Base-by-base conservation (phyloP, 352 stramenopile genomes). In the Phytophthora litchii region DNA sequence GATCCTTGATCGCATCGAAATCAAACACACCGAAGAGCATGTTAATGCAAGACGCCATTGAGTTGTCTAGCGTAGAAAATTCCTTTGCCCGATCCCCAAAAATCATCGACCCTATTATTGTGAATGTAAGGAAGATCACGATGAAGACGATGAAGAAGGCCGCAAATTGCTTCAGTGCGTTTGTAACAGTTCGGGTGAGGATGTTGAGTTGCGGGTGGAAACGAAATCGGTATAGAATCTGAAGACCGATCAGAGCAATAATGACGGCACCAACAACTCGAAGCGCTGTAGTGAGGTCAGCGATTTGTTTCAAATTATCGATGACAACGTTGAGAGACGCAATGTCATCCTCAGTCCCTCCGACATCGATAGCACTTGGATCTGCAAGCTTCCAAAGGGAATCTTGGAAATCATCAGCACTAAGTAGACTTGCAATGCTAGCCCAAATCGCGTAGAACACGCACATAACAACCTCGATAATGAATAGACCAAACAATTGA, bases 1-100 rank as follows among this genome's bases (percentile, higher is more conserved):
- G 53, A 21, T 48, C 17, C 42, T 75, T 65, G 44, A 88, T 84
- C 11, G 64, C 58, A 0, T 60, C 41, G 50, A 80, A 86, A 64
- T 88, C 72, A 27, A 88, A 90, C 20, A 69, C 68, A 0, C 76
- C 78, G 36, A 90, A 87, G 12, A 86, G 70, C 71, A 90, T 85
- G 50, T 88, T 84, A 27, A 88, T 72, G 31, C 79, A 87, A 3
- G 78, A 74, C 21, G 78, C 68, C 46, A 86, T 69, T 1, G 80
- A 70, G 20, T 70, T 63, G 9, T 57, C 43, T 3, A 88, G 32
- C 8, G 67, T 75, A 1, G 74, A 75, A 52, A 90, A 90, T 12
- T 67, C 56, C 5, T 72, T 59, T 6, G 82, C 74, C 10, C 78
- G 74, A 29, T 83, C 71, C 0, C 78, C 80, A 34, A 90, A 88